phyloP scores from a whole-genome alignment of 768 basidiomycete species.

The Russula sp. region DNA sequence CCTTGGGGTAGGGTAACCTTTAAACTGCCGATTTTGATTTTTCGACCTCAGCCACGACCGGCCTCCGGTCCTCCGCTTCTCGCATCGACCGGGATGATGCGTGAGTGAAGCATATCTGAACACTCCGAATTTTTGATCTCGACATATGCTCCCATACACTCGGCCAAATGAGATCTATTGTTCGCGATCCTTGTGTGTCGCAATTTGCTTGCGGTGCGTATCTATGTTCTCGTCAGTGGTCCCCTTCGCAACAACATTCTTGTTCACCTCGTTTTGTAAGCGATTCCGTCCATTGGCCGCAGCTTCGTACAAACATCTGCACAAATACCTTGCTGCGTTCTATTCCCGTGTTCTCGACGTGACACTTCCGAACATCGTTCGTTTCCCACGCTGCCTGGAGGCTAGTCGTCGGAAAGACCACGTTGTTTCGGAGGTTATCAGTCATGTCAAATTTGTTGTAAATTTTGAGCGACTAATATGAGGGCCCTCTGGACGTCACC shows the following conservation, averaged over 20 bases:
- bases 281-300: slow-evolving; percentile 10
- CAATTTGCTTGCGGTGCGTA: slow-evolving; percentile 22
- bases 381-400: slow-evolving; percentile 12
- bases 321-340: slow-evolving; percentile 17
- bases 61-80: neutral
- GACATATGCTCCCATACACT: slow-evolving; percentile 10
- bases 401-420: slow-evolving; percentile 16
- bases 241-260: slow-evolving; percentile 17
- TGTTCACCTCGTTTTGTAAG: slow-evolving; percentile 4
- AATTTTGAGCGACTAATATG: slow-evolving; percentile 23
- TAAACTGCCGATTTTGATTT: slow-evolving; percentile 1
- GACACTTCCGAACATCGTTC: slow-evolving; percentile 22
- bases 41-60: slow-evolving; percentile 13
- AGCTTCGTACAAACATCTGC: slow-evolving; percentile 17
- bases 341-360: slow-evolving; percentile 8
- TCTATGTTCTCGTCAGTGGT: slow-evolving; percentile 15
- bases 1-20: neutral
- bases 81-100: neutral
- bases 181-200: slow-evolving; percentile 1
- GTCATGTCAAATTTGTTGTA: slow-evolving; percentile 26
- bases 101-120: neutral
- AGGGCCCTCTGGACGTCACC: slow-evolving; percentile 11
- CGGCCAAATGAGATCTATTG: slow-evolving; percentile 7
- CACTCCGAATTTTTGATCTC: neutral
- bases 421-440: slow-evolving; percentile 25